Percentiles rank a stretch among this genome's conserved stretches.
These are phyloP conservation scores for Aspergillus latus DNA, from an alignment of 2,329 filamentous ascomycete species.

Conservation along the genomic window DNA sequence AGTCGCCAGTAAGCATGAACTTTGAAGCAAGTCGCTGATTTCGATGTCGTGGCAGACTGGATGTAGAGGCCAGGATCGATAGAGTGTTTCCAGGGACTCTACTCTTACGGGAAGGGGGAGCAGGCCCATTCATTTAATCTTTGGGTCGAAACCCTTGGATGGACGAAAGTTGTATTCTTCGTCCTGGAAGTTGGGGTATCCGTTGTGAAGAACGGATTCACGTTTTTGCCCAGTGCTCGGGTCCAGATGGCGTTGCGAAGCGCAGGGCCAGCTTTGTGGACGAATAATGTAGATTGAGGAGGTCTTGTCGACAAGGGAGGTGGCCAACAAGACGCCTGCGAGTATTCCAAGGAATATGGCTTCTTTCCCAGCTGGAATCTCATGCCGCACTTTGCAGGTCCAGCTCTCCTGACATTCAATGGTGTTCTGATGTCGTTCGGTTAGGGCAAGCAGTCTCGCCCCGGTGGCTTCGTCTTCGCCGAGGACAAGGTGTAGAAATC, in stretches of 20 bases:
- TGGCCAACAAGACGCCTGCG: not conserved
- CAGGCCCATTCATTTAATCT: not conserved
- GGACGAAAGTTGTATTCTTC: too few species aligned
- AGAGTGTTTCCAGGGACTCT: too few species aligned
- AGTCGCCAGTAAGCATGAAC: too few species aligned
- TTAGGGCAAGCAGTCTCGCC: too few species aligned
- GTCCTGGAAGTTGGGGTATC: too few species aligned
- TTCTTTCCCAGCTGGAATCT: not conserved
- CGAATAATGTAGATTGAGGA: not conserved
- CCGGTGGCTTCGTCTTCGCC: too few species aligned
- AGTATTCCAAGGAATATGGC: not conserved
- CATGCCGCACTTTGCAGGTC: not conserved
- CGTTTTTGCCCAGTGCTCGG: too few species aligned
- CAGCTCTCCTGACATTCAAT: not conserved
- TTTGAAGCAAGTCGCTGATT: too few species aligned
- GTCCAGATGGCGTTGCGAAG: not conserved
- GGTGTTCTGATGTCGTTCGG: too few species aligned
- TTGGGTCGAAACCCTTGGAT: not conserved
- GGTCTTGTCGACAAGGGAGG: not conserved
- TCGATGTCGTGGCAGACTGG: too few species aligned
- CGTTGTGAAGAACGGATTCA: not conserved
- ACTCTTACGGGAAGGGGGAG: too few species aligned
- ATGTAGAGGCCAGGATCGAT: too few species aligned
- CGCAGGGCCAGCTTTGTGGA: not conserved
- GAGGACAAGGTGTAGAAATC: not conserved